Percentiles rank a stretch among this genome's conserved stretches.
These are phyloP conservation scores for Scutellaria baicalensis DNA, from an alignment of 257 asterid genomes.

Conservation along the genomic window DNA sequence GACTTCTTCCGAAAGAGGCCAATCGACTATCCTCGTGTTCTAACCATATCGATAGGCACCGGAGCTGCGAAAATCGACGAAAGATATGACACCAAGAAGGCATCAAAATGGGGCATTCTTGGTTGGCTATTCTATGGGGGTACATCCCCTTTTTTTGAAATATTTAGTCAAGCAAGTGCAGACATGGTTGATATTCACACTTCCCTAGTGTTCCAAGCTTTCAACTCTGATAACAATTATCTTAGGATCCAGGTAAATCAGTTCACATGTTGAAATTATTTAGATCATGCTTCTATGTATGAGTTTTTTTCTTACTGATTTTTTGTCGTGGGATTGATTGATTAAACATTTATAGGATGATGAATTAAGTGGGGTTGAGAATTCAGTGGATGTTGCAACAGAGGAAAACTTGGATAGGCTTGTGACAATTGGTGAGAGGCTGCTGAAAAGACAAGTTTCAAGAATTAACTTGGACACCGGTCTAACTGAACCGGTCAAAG, in stretches of 20 bases:
- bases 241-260: conserved; percentile 47
- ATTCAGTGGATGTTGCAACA: conserved; percentile 40
- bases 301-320: background rate
- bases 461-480: conserved; percentile 38
- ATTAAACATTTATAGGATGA: conserved; percentile 33
- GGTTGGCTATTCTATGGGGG: conserved; percentile 39
- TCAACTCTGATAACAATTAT: conserved; percentile 29
- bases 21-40: conserved; percentile 33
- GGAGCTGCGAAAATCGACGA: conserved; percentile 36
- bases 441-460: conserved; percentile 31
- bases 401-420: conserved; percentile 39
- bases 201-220: conserved; percentile 37
- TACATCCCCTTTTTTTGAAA: conserved; percentile 42
- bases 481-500: conserved; percentile 24
- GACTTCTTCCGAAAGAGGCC: conserved; percentile 35
- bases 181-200: conserved; percentile 56
- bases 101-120: conserved; percentile 43
- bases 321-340: background rate
- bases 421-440: conserved; percentile 27
- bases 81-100: conserved; percentile 26
- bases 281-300: no score
- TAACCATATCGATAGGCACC: conserved; percentile 46
- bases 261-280: no score
- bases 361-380: conserved; percentile 28
- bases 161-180: conserved; percentile 38